Base-by-base conservation (phyloP, 768 basidiomycete species). In the Russula foetens region DNA sequence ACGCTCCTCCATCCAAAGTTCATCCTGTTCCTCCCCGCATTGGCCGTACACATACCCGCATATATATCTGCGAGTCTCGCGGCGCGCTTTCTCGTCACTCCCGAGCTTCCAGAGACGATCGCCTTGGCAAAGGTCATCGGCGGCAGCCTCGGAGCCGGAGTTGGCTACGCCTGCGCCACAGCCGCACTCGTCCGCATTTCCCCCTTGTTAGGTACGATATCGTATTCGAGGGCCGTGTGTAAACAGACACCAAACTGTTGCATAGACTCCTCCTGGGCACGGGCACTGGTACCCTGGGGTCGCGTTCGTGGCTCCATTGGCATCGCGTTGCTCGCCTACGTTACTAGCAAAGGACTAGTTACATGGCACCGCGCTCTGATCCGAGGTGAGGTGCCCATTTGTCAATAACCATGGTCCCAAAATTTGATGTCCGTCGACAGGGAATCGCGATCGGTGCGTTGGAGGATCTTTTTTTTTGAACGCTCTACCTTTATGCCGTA, bases 91-190 rank as follows among this genome's bases (percentile, higher is more conserved):
- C 84, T 82, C 45, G 81, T 88, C 66, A 83, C 91, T 63, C 92
- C 96, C 69, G 86, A 94, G 9, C 31, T 59, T 6, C 55, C 57
- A 70, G 96, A 98, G 71, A 88, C 92, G 17, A 86, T 92, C 71
- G 96, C 95, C 43, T 92, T 98, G 77, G 96, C 91, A 77, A 98
- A 98, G 77, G 84, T 96, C 46, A 85, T 89, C 9, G 86, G 96
- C 66, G 92, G 92, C 9, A 58, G 49, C 8, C 23, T 63, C n/a
- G 43, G 56, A 9, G n/a, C 38, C 15, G 51, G 55, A 8, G n/a
- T 62, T 19, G 38, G 59, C 29, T 61, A 58, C 35, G 59, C 51
- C 21, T 47, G 44, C 23, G 41, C 23, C 33, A 50, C 33, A 17
- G 33, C 31, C n/a, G 53, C 49, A 14, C 47, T 60, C n/a, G 35